A percentile compares a stretch with the other conserved stretches of the same genome.
Evolutionary conservation across 495 filamentous ascomycete species (phyloP).

Genomic region (Daldinia concentrica): DNA sequence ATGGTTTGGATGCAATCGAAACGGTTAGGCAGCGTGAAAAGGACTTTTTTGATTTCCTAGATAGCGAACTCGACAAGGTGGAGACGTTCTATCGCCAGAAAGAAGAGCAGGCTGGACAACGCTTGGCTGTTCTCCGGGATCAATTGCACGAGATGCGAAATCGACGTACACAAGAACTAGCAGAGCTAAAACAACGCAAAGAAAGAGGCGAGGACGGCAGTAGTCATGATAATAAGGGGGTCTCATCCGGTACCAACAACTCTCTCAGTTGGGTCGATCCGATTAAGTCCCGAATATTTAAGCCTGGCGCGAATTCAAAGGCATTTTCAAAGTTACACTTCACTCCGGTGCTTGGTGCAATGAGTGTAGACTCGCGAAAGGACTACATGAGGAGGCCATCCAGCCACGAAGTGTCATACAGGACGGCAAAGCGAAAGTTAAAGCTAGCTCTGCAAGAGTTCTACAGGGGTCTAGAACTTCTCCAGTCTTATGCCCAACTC

Average conservation of each 20-base stretch:
- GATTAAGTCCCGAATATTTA: constrained; percentile 54
- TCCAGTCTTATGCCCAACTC: constrained; percentile 88
- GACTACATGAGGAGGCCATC: constrained; percentile 72
- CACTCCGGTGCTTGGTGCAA: constrained; percentile 51
- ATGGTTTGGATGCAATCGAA: constrained; percentile 54
- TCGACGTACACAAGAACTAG: constrained; percentile 76
- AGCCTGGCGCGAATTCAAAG: constrained; percentile 58
- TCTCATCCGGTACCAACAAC: constrained; percentile 32
- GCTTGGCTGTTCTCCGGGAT: constrained; percentile 73
- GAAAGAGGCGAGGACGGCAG: constrained; percentile 44
- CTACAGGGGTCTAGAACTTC: constrained; percentile 87
- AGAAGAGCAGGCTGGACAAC: constrained; percentile 78
- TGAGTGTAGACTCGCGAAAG: constrained; percentile 53
- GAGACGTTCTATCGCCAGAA: constrained; percentile 85
- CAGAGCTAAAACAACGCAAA: constrained; percentile 49
- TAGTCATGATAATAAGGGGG: constrained; percentile 35
- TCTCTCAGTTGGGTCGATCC: constrained; percentile 52
- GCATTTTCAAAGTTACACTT: constrained; percentile 52
- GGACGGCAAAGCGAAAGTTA: constrained; percentile 86
- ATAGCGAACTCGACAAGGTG: constrained; percentile 83
- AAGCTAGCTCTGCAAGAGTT: constrained; percentile 91
- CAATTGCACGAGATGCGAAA: constrained; percentile 91
- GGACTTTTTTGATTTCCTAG: constrained; percentile 83
- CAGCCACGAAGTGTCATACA: constrained; percentile 74
- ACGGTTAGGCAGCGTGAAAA: constrained; percentile 66